Percentiles rank a stretch among this genome's conserved stretches.
These are phyloP conservation scores for Penicillium sclerotiorum DNA, from an alignment of 2,329 filamentous ascomycete genomes.

Conservation along the genomic window DNA sequence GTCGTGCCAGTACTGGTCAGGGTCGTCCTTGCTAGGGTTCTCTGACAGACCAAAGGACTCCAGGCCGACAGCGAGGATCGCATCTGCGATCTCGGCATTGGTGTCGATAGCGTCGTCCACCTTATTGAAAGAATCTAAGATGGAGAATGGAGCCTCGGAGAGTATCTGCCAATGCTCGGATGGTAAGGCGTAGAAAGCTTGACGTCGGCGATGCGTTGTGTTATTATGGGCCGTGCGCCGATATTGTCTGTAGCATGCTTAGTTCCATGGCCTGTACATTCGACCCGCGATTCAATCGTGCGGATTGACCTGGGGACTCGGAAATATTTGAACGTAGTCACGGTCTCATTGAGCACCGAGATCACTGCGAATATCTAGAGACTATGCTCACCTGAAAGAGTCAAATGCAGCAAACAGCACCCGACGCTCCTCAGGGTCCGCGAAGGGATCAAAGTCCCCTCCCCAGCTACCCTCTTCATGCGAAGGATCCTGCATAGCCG, in stretches of 20 bases:
- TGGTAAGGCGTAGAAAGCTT: slow-evolving; percentile 90
- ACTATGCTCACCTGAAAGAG: slow-evolving; percentile 75
- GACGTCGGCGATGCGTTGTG: slow-evolving; percentile 84
- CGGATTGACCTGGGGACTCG: too few species aligned
- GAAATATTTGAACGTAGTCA: too few species aligned
- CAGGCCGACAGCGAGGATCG: slow-evolving; percentile 72
- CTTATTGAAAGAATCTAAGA: slow-evolving; percentile 74
- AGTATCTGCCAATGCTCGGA: slow-evolving; percentile 82
- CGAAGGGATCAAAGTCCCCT: slow-evolving; percentile 65
- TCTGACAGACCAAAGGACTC: slow-evolving; percentile 64
- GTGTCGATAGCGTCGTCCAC: slow-evolving; percentile 86
- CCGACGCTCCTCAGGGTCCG: slow-evolving; percentile 76
- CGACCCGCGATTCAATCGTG: too few species aligned
- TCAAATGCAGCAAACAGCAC: slow-evolving; percentile 83
- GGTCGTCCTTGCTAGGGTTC: slow-evolving; percentile 40
- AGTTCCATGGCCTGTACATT: not conserved
- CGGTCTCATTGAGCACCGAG: not conserved
- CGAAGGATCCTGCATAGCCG: not conserved
- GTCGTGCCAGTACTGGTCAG: slow-evolving; percentile 65
- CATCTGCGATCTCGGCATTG: slow-evolving; percentile 80
- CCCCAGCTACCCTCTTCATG: slow-evolving; percentile 49
- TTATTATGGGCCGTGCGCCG: slow-evolving; percentile 84
- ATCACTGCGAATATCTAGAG: not conserved
- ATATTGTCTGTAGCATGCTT: slow-evolving; percentile 66
- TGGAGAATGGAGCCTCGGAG: slow-evolving; percentile 76